These are phyloP conservation scores for Cystobasidium pallidum DNA, from an alignment of 1,284 basidiomycete species.

Conservation along the genomic window DNA sequence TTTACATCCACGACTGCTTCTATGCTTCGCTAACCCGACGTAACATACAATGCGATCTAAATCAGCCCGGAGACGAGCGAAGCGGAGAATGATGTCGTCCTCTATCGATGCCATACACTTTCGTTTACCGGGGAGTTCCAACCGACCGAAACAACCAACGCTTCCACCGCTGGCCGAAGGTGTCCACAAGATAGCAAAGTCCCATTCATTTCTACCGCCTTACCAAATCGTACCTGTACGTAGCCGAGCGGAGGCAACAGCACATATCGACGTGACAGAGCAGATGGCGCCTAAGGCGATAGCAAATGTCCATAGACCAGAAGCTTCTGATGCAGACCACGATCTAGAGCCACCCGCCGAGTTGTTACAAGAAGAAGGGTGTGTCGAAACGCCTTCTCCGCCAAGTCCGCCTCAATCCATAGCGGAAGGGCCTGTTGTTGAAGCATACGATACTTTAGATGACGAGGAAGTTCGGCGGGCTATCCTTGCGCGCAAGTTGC, in stretches of 20 bases:
- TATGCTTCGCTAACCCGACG: not conserved
- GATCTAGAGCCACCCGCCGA: not conserved
- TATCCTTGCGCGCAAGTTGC: conserved; percentile 76
- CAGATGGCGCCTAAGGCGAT: not conserved
- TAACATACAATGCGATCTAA: conserved; percentile 9
- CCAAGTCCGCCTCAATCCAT: conserved; percentile 4
- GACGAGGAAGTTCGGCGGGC: conserved; percentile 60
- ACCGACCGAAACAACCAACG: not conserved
- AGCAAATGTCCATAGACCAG: not conserved
- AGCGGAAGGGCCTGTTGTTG: not conserved
- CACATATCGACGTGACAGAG: not conserved
- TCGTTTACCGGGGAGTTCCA: not conserved
- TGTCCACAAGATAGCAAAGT: not conserved
- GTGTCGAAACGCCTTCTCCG: not conserved
- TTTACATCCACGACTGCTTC: not conserved
- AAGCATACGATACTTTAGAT: not conserved
- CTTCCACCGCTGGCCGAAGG: not conserved
- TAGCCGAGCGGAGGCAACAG: not conserved
- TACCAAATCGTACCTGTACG: not conserved
- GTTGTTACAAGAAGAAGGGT: not conserved
- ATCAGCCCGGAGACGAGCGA: not conserved
- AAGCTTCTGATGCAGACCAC: not conserved
- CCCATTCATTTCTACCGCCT: not conserved
- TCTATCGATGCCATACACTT: conserved; percentile 37
- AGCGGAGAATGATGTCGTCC: conserved; percentile 31